Evolutionary conservation across 768 basidiomycete species (phyloP).

Genomic region (Leccinum longicurvipes): DNA sequence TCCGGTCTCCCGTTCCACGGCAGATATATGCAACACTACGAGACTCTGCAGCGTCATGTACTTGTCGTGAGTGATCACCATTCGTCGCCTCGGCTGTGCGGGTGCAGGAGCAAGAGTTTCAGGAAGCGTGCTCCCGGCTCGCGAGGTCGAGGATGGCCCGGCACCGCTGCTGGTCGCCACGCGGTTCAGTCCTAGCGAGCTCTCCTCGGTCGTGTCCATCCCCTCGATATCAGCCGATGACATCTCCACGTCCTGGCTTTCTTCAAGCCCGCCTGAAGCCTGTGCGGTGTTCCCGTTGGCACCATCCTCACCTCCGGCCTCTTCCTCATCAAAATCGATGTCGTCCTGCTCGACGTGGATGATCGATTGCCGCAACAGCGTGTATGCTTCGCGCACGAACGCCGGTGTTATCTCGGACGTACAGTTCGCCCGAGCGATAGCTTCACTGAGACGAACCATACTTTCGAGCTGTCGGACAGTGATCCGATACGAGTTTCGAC

Average conservation of each 20-base stretch:
- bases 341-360: conserved; percentile 99
- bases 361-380: conserved; percentile 91
- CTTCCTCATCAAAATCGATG: conserved; percentile 95
- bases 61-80: conserved; percentile 95
- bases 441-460: conserved; percentile 97
- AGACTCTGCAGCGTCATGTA: conserved; percentile 89
- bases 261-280: conserved; percentile 40
- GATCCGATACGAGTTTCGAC: conserved; percentile 92
- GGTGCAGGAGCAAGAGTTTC: conserved; percentile 34
- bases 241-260: conserved; percentile 64
- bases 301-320: conserved; percentile 55
- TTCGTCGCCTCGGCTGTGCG: conserved; percentile 62
- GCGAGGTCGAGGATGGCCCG: conserved; percentile 33
- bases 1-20: conserved; percentile 71
- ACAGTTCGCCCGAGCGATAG: conserved; percentile 96
- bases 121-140: conserved; percentile 25
- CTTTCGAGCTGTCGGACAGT: conserved; percentile 97
- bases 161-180: conserved; percentile 35
- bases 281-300: conserved; percentile 34
- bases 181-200: conserved; percentile 39
- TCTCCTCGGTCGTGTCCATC: conserved; percentile 47
- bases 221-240: conserved; percentile 57
- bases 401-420: conserved; percentile 93
- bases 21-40: conserved; percentile 77
- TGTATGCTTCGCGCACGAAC: conserved; percentile 95